Conservation (phyloP, 164 flowering plant genomes). For the Annona squamosa region DNA sequence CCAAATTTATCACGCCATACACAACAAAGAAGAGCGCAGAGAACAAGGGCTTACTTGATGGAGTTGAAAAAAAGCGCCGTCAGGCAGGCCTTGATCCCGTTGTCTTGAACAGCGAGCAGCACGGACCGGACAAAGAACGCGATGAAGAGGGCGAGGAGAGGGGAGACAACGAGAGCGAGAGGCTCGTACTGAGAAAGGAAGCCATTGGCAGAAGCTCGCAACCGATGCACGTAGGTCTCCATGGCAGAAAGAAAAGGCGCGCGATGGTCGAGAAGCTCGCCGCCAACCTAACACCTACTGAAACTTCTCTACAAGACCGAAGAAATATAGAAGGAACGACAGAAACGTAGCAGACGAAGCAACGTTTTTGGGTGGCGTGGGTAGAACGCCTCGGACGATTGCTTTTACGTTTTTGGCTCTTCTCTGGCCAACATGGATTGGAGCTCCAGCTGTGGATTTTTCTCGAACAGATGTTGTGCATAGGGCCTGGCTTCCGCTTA, state of each 20-base stretch:
- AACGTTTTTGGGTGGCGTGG: not conserved
- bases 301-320: too few relatives aligned
- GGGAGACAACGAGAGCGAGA: constrained; percentile 44
- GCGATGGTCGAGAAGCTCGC: not conserved
- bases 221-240: not conserved
- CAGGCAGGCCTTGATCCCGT: constrained; percentile 49
- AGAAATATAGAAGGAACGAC: too few relatives aligned
- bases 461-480: too few relatives aligned
- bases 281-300: too few relatives aligned
- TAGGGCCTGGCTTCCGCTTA: too few relatives aligned
- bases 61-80: constrained; percentile 37
- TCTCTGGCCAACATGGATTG: not conserved
- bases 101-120: constrained; percentile 36
- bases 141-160: constrained; percentile 43
- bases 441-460: too few relatives aligned
- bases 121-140: constrained; percentile 47
- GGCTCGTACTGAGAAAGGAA: constrained; percentile 70
- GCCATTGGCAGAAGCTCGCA: constrained; percentile 56
- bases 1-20: too few relatives aligned
- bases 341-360: too few relatives aligned
- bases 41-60: constrained; percentile 42
- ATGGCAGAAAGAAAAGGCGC: not conserved
- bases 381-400: not conserved
- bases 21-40: not conserved
- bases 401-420: not conserved